A percentile compares a stretch with the other conserved stretches of the same genome.
phyloP scores from a whole-genome alignment of 495 filamentous ascomycete species.

The Mytilinidion resinicola region DNA sequence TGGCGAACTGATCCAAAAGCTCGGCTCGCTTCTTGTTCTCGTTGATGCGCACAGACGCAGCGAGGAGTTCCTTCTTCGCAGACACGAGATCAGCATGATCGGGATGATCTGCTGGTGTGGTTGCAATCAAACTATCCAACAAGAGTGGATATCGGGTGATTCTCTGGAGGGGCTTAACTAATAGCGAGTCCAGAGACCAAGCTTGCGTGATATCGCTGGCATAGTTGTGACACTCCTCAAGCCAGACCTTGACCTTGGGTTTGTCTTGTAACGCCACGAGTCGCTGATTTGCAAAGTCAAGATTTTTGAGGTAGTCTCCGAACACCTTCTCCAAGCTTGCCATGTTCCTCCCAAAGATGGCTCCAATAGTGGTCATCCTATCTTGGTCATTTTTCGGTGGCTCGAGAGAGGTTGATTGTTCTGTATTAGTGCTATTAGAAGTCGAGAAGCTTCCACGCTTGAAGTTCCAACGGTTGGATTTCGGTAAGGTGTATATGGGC shows the following conservation, averaged over 20 bases:
- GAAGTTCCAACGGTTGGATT: constrained; percentile 50
- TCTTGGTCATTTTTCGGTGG: constrained; percentile 39
- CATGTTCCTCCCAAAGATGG: constrained; percentile 67
- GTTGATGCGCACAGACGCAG: constrained; percentile 78
- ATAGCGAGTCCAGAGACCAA: constrained; percentile 87
- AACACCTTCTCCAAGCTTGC: constrained; percentile 77
- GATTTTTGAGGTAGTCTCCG: constrained; percentile 76
- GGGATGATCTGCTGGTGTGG: constrained; percentile 74
- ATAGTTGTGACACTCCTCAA: constrained; percentile 81
- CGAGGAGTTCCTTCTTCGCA: constrained; percentile 58
- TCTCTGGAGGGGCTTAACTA: constrained; percentile 93
- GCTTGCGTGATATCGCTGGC: constrained; percentile 83
- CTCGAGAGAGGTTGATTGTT: constrained; percentile 26
- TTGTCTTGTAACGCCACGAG: constrained; percentile 58
- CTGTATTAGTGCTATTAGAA: constrained; percentile 40
- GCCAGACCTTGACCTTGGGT: constrained; percentile 75
- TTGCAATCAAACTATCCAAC: constrained; percentile 66
- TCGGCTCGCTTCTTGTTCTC: constrained; percentile 87
- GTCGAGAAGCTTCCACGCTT: constrained; percentile 48
- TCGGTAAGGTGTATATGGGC: constrained; percentile 62
- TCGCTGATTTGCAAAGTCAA: constrained; percentile 64
- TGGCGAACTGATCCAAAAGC: constrained; percentile 78
- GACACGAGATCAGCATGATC: constrained; percentile 62
- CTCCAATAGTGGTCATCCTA: constrained; percentile 65
- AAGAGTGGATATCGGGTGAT: constrained; percentile 88